A percentile compares a stretch with the other conserved stretches of the same genome.
phyloP scores from a whole-genome alignment of 108 stramenopile species.

The Nitzschia sp. region DNA sequence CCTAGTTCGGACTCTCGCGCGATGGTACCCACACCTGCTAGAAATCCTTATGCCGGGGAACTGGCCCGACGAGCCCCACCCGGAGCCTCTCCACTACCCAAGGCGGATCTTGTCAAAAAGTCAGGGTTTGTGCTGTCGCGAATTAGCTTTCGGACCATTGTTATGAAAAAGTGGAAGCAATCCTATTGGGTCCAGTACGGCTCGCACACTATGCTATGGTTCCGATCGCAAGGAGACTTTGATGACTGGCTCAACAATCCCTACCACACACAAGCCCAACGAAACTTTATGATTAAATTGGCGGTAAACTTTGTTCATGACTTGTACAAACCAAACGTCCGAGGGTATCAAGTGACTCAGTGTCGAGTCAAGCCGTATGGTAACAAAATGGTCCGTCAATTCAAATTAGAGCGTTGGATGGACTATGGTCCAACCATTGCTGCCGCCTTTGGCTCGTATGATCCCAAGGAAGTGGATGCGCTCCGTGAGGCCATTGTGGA shows the following conservation, averaged over 20 bases:
- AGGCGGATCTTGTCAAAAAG: constrained; percentile 62
- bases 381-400: constrained; percentile 82
- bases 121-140: constrained; percentile 80
- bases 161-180: constrained; percentile 92
- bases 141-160: constrained; percentile 86
- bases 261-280: constrained; percentile 68
- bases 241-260: constrained; percentile 91
- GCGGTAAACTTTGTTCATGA: constrained; percentile 89
- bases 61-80: constrained; percentile 50
- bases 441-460: constrained; percentile 84
- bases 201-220: constrained; percentile 77
- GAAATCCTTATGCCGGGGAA: constrained; percentile 42
- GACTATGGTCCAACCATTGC: constrained; percentile 93
- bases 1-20: constrained; percentile 11
- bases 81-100: constrained; percentile 67
- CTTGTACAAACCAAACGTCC: constrained; percentile 80
- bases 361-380: constrained; percentile 80
- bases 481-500: constrained; percentile 75
- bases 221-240: constrained; percentile 71
- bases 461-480: constrained; percentile 75
- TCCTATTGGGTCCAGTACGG: constrained; percentile 88
- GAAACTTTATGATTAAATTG: constrained; percentile 85
- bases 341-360: constrained; percentile 88
- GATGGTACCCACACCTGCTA: neutral
- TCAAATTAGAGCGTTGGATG: constrained; percentile 92